Evolutionary conservation across 2,329 filamentous ascomycete species (phyloP).

Genomic region (Parafenestella ontariensis): DNA sequence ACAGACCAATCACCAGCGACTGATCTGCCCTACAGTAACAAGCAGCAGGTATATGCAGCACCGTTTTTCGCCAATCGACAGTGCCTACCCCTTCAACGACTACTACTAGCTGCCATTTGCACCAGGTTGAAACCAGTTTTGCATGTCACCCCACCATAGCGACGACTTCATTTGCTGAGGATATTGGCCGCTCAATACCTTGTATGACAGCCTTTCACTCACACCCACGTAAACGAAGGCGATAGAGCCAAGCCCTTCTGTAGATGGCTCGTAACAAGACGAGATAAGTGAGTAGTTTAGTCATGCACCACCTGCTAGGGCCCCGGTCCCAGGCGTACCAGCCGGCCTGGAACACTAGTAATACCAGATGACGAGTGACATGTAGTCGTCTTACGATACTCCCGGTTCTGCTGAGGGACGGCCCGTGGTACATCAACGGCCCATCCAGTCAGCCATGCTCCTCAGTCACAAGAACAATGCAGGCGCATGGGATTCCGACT

Average conservation of each 20-base stretch:
- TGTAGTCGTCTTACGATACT: conserved; percentile 27
- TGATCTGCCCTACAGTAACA: conserved; percentile 44
- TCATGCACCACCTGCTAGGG: conserved; percentile 32
- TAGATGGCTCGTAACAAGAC: conserved; percentile 31
- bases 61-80: conserved; percentile 42
- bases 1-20: conserved; percentile 40
- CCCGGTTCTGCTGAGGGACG: conserved; percentile 37
- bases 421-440: conserved; percentile 31
- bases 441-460: conserved; percentile 12
- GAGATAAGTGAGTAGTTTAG: conserved; percentile 29
- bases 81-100: conserved; percentile 17
- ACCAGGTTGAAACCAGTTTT: conserved; percentile 17
- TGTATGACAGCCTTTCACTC: conserved; percentile 31
- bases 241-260: conserved; percentile 23
- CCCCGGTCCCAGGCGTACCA: conserved; percentile 14
- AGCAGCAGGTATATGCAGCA: conserved; percentile 39
- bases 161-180: conserved; percentile 22
- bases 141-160: conserved; percentile 11
- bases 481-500: neutral
- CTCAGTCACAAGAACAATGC: neutral
- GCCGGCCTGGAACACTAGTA: conserved; percentile 24
- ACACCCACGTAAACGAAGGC: conserved; percentile 23
- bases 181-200: conserved; percentile 30
- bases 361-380: conserved; percentile 24
- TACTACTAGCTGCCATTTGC: conserved; percentile 16